Conservation (phyloP, 768 basidiomycete genomes). For the Symmetrospora coprosmae region DNA sequence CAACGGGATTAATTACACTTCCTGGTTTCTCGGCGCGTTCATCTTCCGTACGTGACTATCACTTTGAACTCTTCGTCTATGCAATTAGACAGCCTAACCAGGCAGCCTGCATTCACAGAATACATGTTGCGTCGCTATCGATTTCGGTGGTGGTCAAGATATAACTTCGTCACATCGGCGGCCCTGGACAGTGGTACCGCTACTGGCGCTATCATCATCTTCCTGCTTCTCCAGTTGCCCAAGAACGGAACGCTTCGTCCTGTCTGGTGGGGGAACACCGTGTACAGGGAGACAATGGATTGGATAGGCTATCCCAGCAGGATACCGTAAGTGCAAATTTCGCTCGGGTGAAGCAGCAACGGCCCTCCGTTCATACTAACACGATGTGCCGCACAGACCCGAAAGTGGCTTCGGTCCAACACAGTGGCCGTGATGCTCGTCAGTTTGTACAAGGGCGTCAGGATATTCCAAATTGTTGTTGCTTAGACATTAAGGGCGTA, state of each 20-base stretch:
- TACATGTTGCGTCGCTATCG: conserved; percentile 39
- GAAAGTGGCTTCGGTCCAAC: conserved; percentile 25
- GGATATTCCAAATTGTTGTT: too few relatives aligned
- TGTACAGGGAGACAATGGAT: conserved; percentile 28
- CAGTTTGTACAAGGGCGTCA: too few relatives aligned
- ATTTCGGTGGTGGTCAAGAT: conserved; percentile 46
- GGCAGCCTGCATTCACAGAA: conserved; percentile 25
- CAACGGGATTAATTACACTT: conserved; percentile 86
- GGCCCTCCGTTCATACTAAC: not conserved
- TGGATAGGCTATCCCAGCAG: conserved; percentile 12
- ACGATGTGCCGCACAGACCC: conserved; percentile 4
- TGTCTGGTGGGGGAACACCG: conserved; percentile 33
- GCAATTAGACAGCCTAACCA: not conserved
- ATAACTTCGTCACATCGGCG: conserved; percentile 43
- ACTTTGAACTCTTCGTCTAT: not conserved
- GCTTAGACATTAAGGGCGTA: too few relatives aligned
- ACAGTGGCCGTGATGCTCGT: conserved; percentile 16
- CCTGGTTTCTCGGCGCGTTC: conserved; percentile 76
- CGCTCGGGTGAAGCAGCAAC: too few relatives aligned
- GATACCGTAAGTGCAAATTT: conserved; percentile 14
- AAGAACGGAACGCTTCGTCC: conserved; percentile 36
- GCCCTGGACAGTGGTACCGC: conserved; percentile 43
- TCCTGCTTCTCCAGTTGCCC: conserved; percentile 40
- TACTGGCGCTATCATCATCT: conserved; percentile 36
- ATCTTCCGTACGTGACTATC: conserved; percentile 52